phyloP scores from a whole-genome alignment of 108 stramenopile species.

The Nitzschia putrida region DNA sequence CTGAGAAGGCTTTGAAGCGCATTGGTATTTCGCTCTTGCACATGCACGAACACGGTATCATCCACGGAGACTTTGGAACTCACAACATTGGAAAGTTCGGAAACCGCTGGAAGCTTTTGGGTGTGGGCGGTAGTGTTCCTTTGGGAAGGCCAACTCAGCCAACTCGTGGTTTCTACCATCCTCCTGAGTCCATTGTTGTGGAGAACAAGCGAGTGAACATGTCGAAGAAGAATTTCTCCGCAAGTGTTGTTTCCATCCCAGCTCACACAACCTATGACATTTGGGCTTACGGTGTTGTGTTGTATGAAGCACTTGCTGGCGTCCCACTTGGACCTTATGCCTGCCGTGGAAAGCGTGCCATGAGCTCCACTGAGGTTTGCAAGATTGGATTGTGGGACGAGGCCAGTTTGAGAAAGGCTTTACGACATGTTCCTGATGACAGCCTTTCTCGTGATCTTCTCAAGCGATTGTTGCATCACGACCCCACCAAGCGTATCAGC shows the following conservation, averaged over 20 bases:
- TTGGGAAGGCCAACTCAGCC: slow-evolving; percentile 75
- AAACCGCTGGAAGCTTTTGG: slow-evolving; percentile 80
- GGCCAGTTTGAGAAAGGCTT: slow-evolving; percentile 63
- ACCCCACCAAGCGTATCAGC: slow-evolving; percentile 56
- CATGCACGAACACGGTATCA: slow-evolving; percentile 85
- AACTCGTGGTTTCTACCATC: slow-evolving; percentile 84
- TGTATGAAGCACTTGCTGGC: slow-evolving; percentile 82
- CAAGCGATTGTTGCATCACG: slow-evolving; percentile 66
- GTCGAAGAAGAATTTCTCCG: slow-evolving; percentile 58
- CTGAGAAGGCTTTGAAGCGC: slow-evolving; percentile 79
- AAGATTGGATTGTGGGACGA: slow-evolving; percentile 88
- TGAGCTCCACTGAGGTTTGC: slow-evolving; percentile 65
- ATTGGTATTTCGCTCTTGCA: slow-evolving; percentile 84
- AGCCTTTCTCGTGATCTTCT: slow-evolving; percentile 62
- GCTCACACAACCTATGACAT: slow-evolving; percentile 77
- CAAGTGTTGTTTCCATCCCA: slow-evolving; percentile 67
- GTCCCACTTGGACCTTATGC: slow-evolving; percentile 77
- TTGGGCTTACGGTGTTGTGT: slow-evolving; percentile 81
- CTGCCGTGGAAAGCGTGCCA: slow-evolving; percentile 79
- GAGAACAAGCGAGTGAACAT: slow-evolving; percentile 59
- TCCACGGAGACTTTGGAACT: slow-evolving; percentile 88
- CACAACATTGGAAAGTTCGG: slow-evolving; percentile 91
- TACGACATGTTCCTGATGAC: slow-evolving; percentile 59
- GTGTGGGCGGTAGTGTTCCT: slow-evolving; percentile 81
- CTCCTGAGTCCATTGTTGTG: slow-evolving; percentile 76